Percentiles rank a stretch among this genome's conserved stretches.
Evolutionary conservation across 306 rosid species (phyloP).

Genomic region (Morella rubra): DNA sequence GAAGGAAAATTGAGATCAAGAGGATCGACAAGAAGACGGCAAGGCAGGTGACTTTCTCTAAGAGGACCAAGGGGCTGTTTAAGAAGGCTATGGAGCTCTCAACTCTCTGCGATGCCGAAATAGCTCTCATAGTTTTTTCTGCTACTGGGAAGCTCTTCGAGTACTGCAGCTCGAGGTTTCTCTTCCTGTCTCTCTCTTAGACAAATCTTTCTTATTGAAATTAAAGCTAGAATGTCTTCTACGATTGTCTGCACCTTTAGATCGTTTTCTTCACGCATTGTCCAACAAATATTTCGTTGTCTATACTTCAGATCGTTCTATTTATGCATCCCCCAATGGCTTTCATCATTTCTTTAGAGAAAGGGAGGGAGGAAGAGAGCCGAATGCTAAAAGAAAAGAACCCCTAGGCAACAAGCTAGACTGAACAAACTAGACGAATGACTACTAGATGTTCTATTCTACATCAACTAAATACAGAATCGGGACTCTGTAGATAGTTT

Average conservation of each 20-base stretch:
- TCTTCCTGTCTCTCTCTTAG: background rate
- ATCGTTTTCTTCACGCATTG: too few species aligned
- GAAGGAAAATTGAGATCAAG: constrained; percentile 42
- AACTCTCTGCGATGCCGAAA: constrained; percentile 44
- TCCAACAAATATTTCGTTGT: too few species aligned
- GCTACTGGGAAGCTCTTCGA: constrained; percentile 39
- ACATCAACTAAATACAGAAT: background rate
- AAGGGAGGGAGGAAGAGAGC: too few species aligned
- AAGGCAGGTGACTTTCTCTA: constrained; percentile 45
- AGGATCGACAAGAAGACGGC: constrained; percentile 44
- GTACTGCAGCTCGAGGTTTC: constrained; percentile 39
- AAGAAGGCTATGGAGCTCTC: constrained; percentile 53
- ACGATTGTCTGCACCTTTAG: too few species aligned
- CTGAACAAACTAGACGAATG: background rate
- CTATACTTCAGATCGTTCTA: too few species aligned
- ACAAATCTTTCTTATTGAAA: background rate
- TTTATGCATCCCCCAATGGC: too few species aligned
- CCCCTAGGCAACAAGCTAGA: background rate
- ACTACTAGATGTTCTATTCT: background rate
- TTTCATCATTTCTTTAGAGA: too few species aligned
- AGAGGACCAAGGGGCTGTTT: constrained; percentile 44
- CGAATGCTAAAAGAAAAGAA: background rate
- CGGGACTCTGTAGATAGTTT: background rate
- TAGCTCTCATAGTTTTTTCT: constrained; percentile 39
- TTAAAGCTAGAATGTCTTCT: too few species aligned